Conservation (phyloP, 2,329 filamentous ascomycete species). For the Claviceps capensis region DNA sequence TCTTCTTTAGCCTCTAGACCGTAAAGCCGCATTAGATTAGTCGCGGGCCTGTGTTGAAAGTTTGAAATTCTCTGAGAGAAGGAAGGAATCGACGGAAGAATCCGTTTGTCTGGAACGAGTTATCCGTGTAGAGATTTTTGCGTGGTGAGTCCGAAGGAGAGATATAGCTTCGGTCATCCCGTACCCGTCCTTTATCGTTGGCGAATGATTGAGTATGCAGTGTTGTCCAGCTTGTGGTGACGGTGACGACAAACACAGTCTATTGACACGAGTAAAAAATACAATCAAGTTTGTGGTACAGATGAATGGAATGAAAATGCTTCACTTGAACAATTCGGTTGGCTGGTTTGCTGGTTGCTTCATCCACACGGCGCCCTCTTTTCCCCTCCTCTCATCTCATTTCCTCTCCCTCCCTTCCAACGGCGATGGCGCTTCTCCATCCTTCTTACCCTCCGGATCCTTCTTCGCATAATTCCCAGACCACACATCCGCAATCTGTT, state of each 20-base stretch:
- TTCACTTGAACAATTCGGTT: not conserved
- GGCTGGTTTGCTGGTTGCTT: not conserved
- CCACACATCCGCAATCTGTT: slow-evolving; percentile 43
- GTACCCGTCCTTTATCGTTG: not conserved
- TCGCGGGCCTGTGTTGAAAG: not conserved
- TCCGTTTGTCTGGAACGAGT: too few species aligned
- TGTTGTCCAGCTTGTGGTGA: not conserved
- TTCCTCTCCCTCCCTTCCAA: slow-evolving; percentile 1
- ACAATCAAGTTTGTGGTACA: not conserved
- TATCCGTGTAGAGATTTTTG: not conserved
- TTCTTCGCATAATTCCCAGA: slow-evolving; percentile 22
- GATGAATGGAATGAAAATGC: not conserved
- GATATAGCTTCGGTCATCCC: not conserved
- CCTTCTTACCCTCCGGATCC: slow-evolving; percentile 9
- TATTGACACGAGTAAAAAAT: not conserved
- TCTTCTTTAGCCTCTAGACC: not conserved
- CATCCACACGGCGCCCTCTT: not conserved
- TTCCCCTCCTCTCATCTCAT: not conserved
- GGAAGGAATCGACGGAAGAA: too few species aligned
- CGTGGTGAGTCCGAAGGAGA: too few species aligned
- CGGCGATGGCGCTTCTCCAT: not conserved
- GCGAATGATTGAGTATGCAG: not conserved
- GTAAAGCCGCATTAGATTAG: not conserved
- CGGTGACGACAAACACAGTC: not conserved
- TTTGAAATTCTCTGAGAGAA: not conserved